phyloP scores from a whole-genome alignment of 208 protist genomes.

The Phytomonas serpens region DNA sequence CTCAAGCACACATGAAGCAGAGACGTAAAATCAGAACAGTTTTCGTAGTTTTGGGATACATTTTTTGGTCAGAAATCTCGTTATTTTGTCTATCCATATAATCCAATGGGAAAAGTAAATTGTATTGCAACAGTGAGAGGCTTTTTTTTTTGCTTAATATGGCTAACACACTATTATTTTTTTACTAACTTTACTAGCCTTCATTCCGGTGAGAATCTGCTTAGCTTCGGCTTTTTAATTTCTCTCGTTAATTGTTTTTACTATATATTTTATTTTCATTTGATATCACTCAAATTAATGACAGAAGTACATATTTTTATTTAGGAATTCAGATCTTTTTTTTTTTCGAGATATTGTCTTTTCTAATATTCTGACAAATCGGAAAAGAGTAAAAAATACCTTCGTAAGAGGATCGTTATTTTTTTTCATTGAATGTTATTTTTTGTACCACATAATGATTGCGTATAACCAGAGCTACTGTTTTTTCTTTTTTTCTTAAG shows the following conservation, averaged over 20 bases:
- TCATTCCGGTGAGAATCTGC: neutral
- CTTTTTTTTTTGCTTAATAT: constrained; percentile 9
- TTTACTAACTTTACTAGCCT: neutral
- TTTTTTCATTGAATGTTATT: neutral
- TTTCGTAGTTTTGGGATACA: neutral
- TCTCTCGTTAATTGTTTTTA: constrained; percentile 2
- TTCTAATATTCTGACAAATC: neutral
- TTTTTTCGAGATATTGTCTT: constrained; percentile 1
- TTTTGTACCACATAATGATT: no score
- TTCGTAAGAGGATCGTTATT: neutral
- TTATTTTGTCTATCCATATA: neutral
- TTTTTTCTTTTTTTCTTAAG: constrained; percentile 14
- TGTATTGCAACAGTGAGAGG: neutral
- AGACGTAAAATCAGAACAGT: neutral
- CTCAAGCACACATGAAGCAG: neutral
- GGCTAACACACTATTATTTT: neutral
- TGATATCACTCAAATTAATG: neutral
- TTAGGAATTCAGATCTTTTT: constrained; percentile 1
- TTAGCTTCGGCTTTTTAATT: constrained; percentile 1
- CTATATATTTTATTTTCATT: constrained; percentile 1
- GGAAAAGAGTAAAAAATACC: constrained; percentile 6
- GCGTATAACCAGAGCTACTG: neutral
- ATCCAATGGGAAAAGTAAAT: neutral
- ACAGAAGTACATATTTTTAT: neutral
- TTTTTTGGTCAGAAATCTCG: neutral